These are phyloP conservation scores for Ulmus americana DNA, from an alignment of 331 rosid species.

Conservation along the genomic window DNA sequence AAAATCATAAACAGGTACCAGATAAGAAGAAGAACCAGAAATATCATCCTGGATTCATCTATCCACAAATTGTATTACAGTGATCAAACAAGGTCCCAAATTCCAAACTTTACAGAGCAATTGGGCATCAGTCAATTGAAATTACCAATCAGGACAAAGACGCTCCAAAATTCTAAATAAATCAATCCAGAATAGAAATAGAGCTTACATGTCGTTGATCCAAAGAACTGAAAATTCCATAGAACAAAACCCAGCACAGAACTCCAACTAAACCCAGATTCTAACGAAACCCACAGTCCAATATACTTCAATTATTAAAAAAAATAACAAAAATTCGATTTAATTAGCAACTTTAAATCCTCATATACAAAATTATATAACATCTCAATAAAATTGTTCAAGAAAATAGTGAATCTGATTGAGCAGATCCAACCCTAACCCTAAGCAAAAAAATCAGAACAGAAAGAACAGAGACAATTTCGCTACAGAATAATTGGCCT, in stretches of 20 bases:
- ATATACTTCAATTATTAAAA: neutral
- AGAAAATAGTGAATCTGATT: slow-evolving; percentile 13
- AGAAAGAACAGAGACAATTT: slow-evolving; percentile 3
- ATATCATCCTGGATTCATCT: neutral
- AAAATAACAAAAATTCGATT: too few relatives aligned
- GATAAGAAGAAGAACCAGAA: neutral
- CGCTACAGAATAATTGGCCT: slow-evolving; percentile 16
- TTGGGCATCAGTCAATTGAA: neutral
- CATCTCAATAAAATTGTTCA: too few relatives aligned
- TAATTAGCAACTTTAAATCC: neutral
- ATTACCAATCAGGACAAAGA: slow-evolving; percentile 10
- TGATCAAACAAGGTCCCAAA: neutral
- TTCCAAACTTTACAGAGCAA: neutral
- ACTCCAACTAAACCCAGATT: slow-evolving; percentile 20
- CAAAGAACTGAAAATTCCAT: slow-evolving; percentile 19
- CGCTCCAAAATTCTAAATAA: neutral
- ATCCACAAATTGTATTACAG: neutral
- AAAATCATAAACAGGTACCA: neutral
- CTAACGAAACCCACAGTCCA: neutral
- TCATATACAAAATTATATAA: neutral
- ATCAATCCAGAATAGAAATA: neutral
- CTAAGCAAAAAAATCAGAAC: slow-evolving; percentile 21
- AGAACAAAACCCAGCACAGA: slow-evolving; percentile 27
- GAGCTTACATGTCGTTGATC: slow-evolving; percentile 27
- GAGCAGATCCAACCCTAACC: slow-evolving; percentile 33